Evolutionary conservation across 1,284 basidiomycete genomes (phyloP), one percentile per base, ranked within the genome.

Genomic region (Taiwanofungus camphoratus): DNA sequence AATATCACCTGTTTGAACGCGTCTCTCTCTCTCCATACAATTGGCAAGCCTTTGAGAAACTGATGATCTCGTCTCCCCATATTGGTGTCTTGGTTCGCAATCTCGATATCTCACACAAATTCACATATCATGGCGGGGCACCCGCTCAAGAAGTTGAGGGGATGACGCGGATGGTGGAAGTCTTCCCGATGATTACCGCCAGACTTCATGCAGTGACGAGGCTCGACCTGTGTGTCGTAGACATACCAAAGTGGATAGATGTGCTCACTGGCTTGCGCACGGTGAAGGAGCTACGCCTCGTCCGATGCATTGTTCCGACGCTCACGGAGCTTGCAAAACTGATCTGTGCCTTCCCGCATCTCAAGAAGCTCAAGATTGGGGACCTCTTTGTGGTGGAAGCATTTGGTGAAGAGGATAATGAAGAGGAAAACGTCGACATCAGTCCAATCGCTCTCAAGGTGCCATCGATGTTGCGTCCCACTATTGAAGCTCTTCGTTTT

Each of bases 1-100:
- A 51, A 21, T 48, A 41, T 18, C 43, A 46, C 35, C 37, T 52
- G 4, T 56, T 52, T 48, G 19, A 36, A 8, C 38, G 18, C 2
- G 39, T 55, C 13, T 11, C 15, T 1, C 5, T 56, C 5, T 19
- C 45, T 21, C 23, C 23, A 2, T 13, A 29, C 4, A 51, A 39
- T 33, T 47, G 33, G 30, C 3, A 29, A 12, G 21, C 27, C 5
- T 52, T 53, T 36, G 30, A 40, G 11, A n/a, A 23, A 3, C 33
- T 52, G 13, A 26, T 48, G 11, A 21, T 13, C 6, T 34, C 13
- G 19, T 47, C 48, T 33, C 53, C 54, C 5, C 36, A 38, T 13
- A 31, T 56, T 30, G 51, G 35, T 2, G 19, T n/a, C 2, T 12
- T 42, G 27, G 46, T 52, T 15, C 50, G 45, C 26, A 39, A 45